phyloP scores from a whole-genome alignment of 2,329 filamentous ascomycete genomes.

The Paraconiothyrium sp. region DNA sequence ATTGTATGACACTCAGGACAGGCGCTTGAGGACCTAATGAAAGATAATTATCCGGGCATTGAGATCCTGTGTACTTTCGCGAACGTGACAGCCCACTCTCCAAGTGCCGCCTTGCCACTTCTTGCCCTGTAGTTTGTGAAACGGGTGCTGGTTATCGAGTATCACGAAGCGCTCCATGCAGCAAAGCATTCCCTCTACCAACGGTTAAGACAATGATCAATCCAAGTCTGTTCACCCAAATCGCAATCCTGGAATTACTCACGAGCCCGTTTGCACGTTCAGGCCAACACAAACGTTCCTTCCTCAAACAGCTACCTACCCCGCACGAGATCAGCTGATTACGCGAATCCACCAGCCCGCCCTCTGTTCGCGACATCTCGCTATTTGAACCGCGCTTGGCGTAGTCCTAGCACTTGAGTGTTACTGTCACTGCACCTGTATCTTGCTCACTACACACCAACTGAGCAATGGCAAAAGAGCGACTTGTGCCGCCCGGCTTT shows the following conservation, averaged over 20 bases:
- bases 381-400: not conserved
- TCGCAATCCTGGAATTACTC: not conserved
- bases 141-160: not conserved
- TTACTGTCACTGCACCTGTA: not conserved
- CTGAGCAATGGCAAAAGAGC: not conserved
- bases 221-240: not conserved
- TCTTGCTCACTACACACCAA: not conserved
- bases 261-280: not conserved
- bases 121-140: not conserved
- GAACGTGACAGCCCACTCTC: not conserved
- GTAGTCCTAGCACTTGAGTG: not conserved
- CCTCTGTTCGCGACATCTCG: slow-evolving; percentile 1
- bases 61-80: not conserved
- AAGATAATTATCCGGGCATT: slow-evolving; percentile 18
- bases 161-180: not conserved
- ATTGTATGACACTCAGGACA: slow-evolving; percentile 37
- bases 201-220: not conserved
- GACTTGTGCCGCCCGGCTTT: not conserved
- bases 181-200: not conserved
- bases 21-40: slow-evolving; percentile 48
- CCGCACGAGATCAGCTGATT: slow-evolving; percentile 5
- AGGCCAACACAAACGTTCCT: not conserved
- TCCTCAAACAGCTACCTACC: not conserved
- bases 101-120: not conserved
- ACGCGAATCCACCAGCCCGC: not conserved